These are phyloP conservation scores for Nemania serpens DNA, from an alignment of 2,329 filamentous ascomycete genomes.

Conservation along the genomic window DNA sequence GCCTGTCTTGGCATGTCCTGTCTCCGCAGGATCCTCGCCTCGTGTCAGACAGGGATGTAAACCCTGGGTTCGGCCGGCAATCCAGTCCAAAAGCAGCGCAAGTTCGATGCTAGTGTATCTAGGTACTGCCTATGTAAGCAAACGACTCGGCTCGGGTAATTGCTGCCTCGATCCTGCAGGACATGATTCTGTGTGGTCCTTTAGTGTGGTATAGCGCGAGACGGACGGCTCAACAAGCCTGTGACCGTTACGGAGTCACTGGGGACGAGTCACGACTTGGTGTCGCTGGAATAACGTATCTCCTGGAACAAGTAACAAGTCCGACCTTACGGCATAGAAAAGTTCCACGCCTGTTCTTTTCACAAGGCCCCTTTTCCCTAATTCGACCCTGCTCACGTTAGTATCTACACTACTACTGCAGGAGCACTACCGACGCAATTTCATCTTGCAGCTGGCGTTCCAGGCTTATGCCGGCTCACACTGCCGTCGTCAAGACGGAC, in stretches of 20 bases:
- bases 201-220: neutral
- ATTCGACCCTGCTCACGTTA: slow-evolving; percentile 5
- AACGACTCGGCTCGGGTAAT: slow-evolving; percentile 12
- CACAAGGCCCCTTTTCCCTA: slow-evolving; percentile 11
- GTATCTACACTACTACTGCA: slow-evolving; percentile 4
- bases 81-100: slow-evolving; percentile 27
- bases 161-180: slow-evolving; percentile 19
- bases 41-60: slow-evolving; percentile 29
- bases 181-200: slow-evolving; percentile 10
- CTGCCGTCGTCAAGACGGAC: neutral
- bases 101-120: slow-evolving; percentile 6
- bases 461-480: slow-evolving; percentile 19
- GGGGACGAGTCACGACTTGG: neutral
- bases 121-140: neutral
- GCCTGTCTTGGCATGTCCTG: slow-evolving; percentile 2
- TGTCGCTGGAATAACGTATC: no score
- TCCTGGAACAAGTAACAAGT: no score
- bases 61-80: slow-evolving; percentile 26
- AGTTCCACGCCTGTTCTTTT: slow-evolving; percentile 1
- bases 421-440: slow-evolving; percentile 32
- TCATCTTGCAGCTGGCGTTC: slow-evolving; percentile 27
- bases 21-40: slow-evolving; percentile 28
- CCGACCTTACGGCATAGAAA: neutral
- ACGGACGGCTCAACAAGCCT: neutral
- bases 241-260: neutral